phyloP scores from a whole-genome alignment of 164 flowering plant genomes.

The Dillenia turbinata region DNA sequence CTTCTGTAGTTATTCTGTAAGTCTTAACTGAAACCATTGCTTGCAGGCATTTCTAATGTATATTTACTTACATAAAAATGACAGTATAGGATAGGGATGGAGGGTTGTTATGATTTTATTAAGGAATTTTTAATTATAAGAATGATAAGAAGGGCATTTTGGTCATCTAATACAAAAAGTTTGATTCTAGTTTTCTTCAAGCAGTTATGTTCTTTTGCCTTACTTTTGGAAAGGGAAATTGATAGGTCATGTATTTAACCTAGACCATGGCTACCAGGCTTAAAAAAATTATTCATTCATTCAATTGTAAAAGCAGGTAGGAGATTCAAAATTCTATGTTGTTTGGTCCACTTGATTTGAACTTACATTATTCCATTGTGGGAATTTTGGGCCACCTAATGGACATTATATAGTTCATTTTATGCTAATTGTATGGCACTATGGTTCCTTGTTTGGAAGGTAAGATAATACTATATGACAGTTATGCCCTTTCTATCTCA shows the following conservation, averaged over 20 bases:
- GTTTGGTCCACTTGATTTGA: too few relatives aligned
- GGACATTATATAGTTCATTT: too few relatives aligned
- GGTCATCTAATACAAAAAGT: constrained; percentile 23
- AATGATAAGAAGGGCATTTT: constrained; percentile 18
- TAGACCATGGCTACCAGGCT: constrained; percentile 14
- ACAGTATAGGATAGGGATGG: not conserved
- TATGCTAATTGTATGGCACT: too few relatives aligned
- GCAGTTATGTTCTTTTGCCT: constrained; percentile 17
- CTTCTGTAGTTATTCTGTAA: not conserved
- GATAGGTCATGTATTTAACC: constrained; percentile 8
- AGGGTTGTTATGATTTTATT: not conserved
- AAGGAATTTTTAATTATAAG: constrained; percentile 3
- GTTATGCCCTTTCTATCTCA: too few relatives aligned
- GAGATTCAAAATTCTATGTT: too few relatives aligned
- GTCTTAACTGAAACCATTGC: not conserved
- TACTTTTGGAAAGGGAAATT: constrained; percentile 11
- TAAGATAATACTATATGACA: too few relatives aligned
- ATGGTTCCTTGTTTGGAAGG: too few relatives aligned
- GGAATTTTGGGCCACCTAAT: too few relatives aligned
- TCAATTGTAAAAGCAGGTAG: not conserved
- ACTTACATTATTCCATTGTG: too few relatives aligned
- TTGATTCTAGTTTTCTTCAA: constrained; percentile 18
- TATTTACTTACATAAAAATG: not conserved
- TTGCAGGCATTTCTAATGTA: not conserved
- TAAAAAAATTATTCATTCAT: constrained; percentile 7